Evolutionary conservation across 2,329 filamentous ascomycete species (phyloP).

Genomic region (Epichloe coenophiala): DNA sequence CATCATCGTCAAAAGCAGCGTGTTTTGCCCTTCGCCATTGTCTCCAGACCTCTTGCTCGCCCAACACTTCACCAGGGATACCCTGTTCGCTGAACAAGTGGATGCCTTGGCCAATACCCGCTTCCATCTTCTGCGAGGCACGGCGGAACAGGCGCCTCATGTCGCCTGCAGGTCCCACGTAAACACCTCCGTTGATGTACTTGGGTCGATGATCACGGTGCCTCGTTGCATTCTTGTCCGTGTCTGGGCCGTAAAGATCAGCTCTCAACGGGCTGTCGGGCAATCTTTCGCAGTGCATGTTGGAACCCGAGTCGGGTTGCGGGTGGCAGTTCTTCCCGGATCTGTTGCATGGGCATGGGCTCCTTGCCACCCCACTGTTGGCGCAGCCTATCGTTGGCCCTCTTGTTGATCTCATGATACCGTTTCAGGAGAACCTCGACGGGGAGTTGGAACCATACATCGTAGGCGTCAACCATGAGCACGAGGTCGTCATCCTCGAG

Average conservation of each 20-base stretch:
- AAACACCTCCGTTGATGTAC: conserved; percentile 11
- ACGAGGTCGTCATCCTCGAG: conserved; percentile 12
- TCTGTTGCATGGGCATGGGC: conserved; percentile 11
- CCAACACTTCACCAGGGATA: conserved; percentile 11
- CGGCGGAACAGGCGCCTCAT: conserved; percentile 9
- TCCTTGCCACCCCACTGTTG: not conserved
- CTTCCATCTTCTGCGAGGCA: conserved; percentile 8
- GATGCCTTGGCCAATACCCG: not conserved
- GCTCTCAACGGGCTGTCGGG: conserved; percentile 12
- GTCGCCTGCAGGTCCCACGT: conserved; percentile 11
- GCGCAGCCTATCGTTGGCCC: conserved; percentile 8
- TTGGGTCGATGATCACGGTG: conserved; percentile 9
- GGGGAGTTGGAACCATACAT: conserved; percentile 17
- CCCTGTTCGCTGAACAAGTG: conserved; percentile 12
- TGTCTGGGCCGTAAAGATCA: conserved; percentile 11
- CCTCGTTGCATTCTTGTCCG: conserved; percentile 6
- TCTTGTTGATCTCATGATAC: conserved; percentile 4
- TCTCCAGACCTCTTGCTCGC: conserved; percentile 18
- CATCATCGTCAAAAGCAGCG: not conserved
- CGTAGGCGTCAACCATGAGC: conserved; percentile 14
- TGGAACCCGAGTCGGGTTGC: conserved; percentile 5
- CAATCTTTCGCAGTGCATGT: conserved; percentile 13
- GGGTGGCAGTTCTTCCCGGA: conserved; percentile 14
- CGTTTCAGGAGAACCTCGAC: conserved; percentile 13
- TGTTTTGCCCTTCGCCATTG: conserved; percentile 13